Percentiles rank a stretch among this genome's conserved stretches.
phyloP scores from a whole-genome alignment of 495 filamentous ascomycete species.

The Hypoxylon fuscum region DNA sequence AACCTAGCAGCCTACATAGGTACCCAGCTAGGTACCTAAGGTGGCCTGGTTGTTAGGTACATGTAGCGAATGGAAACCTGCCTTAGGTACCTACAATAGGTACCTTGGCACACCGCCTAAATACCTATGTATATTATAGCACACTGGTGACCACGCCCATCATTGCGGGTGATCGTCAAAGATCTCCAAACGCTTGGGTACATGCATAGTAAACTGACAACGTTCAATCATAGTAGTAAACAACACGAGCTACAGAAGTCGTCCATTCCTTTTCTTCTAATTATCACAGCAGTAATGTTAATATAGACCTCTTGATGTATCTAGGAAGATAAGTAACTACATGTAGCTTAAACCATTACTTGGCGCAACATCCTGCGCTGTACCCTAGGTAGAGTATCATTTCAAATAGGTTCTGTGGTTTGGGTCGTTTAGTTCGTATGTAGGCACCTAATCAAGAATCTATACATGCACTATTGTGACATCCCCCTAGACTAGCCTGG shows the following conservation, averaged over 20 bases:
- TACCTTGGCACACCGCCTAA: conserved; percentile 5
- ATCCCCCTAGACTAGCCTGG: neutral
- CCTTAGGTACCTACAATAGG: no score
- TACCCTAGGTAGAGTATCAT: no score
- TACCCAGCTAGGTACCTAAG: neutral
- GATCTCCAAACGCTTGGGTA: conserved; percentile 3
- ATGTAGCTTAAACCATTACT: no score
- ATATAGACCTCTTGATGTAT: neutral
- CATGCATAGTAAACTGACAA: neutral
- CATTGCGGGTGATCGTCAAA: conserved; percentile 25
- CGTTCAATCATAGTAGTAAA: neutral
- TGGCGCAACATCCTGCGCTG: no score
- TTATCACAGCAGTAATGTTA: neutral
- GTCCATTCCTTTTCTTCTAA: neutral
- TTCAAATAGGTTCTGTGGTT: no score
- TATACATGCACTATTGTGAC: no score
- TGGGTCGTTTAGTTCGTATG: no score
- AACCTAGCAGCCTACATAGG: neutral
- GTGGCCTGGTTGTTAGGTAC: neutral
- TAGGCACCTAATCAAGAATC: no score
- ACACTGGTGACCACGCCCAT: conserved; percentile 7
- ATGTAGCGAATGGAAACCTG: no score
- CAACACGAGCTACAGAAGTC: no score
- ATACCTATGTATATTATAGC: conserved; percentile 9
- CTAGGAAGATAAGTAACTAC: neutral